A percentile compares a stretch with the other conserved stretches of the same genome.
Conservation (phyloP, 495 filamentous ascomycete genomes). For the Polyplosphaeria fusca region DNA sequence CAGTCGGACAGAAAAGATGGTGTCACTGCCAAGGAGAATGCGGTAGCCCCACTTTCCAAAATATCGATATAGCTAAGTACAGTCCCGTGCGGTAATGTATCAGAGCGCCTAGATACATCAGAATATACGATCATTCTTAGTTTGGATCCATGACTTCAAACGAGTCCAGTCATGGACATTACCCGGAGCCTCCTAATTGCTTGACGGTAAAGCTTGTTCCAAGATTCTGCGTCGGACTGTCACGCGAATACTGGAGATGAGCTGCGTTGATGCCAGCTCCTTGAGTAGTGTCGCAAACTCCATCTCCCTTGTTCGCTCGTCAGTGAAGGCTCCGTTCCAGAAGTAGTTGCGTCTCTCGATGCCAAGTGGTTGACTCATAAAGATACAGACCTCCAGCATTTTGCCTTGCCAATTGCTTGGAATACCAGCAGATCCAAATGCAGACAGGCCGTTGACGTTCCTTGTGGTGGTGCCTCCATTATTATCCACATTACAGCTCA, state of each 20-base stretch:
- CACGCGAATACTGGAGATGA: background rate
- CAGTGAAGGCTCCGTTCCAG: background rate
- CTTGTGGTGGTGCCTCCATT: constrained; percentile 20
- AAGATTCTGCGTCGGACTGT: background rate
- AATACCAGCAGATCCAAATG: background rate
- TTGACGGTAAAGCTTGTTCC: background rate
- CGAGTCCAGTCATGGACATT: no score
- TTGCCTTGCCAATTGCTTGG: constrained; percentile 18
- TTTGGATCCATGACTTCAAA: no score
- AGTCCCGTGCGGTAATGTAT: no score
- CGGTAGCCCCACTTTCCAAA: no score
- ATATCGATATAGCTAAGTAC: no score
- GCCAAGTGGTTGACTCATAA: no score
- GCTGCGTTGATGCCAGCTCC: background rate
- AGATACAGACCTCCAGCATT: constrained; percentile 7
- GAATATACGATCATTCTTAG: no score
- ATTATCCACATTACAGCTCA: constrained; percentile 25
- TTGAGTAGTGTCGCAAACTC: constrained; percentile 3
- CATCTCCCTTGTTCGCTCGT: background rate
- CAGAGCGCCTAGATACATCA: no score
- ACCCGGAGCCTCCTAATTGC: background rate
- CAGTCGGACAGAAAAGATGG: no score
- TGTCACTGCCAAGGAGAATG: no score
- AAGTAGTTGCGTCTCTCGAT: background rate
- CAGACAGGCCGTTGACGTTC: constrained; percentile 17